These are phyloP conservation scores for Yamadazyma scolyti DNA, from an alignment of 805 yeast species.

Conservation along the genomic window DNA sequence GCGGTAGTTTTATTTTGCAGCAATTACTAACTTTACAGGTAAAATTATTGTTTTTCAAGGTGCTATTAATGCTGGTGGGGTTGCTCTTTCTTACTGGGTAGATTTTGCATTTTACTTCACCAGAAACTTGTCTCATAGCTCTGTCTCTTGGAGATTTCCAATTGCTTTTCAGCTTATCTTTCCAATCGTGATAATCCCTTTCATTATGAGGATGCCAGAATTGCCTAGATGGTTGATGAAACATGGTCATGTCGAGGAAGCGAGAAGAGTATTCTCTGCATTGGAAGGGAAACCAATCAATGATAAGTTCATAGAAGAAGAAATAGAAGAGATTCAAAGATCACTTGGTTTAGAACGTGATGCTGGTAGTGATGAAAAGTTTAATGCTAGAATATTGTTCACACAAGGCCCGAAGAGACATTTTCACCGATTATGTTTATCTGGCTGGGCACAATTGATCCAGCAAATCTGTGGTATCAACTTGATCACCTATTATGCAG, in stretches of 20 bases:
- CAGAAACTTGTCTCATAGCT: constrained; percentile 27
- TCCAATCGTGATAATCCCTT: constrained; percentile 40
- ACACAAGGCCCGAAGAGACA: constrained; percentile 41
- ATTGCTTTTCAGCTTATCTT: constrained; percentile 68
- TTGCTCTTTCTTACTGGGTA: constrained; percentile 73
- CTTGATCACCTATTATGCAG: constrained; percentile 42
- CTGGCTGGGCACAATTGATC: constrained; percentile 41
- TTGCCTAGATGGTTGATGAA: constrained; percentile 43
- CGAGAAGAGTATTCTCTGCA: constrained; percentile 23
- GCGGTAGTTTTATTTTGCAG: no score
- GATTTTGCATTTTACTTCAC: constrained; percentile 67
- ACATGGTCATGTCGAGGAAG: constrained; percentile 23
- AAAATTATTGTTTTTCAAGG: constrained; percentile 67
- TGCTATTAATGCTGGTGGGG: constrained; percentile 64
- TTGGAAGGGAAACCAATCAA: constrained; percentile 21
- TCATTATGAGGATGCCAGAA: constrained; percentile 38
- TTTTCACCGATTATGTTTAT: constrained; percentile 47
- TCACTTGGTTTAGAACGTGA: constrained; percentile 20
- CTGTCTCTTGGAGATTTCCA: constrained; percentile 74
- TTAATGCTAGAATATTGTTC: constrained; percentile 26
- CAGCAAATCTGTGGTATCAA: constrained; percentile 51
- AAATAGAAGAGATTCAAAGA: constrained; percentile 22
- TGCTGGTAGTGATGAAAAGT: constrained; percentile 16
- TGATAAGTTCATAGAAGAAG: constrained; percentile 17
- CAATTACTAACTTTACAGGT: constrained; percentile 49